phyloP scores from a whole-genome alignment of 768 basidiomycete species.

The Lentinula lateritia region DNA sequence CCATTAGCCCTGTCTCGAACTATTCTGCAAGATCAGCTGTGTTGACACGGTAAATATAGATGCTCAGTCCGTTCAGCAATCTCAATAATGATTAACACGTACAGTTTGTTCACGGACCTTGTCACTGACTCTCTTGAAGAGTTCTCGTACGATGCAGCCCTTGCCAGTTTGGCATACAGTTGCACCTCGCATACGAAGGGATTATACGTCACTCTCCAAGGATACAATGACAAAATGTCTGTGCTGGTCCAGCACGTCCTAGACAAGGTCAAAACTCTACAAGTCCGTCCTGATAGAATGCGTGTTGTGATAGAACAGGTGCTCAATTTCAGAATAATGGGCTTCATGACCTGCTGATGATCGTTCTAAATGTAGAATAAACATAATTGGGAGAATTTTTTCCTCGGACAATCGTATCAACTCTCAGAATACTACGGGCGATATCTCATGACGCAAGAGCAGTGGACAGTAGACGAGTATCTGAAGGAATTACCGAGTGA shows the following conservation, averaged over 20 bases:
- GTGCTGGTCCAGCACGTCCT: conserved; percentile 70
- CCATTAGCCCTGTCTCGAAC: conserved; percentile 49
- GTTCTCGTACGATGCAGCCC: conserved; percentile 86
- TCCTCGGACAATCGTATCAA: conserved; percentile 75
- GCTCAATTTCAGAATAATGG: neutral
- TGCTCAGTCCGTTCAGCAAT: neutral
- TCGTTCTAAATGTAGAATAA: conserved; percentile 42
- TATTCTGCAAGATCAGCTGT: conserved; percentile 65
- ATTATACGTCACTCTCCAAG: conserved; percentile 60
- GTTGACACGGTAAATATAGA: conserved; percentile 55
- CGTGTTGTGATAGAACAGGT: conserved; percentile 84
- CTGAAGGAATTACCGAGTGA: conserved; percentile 68
- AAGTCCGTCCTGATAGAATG: conserved; percentile 67
- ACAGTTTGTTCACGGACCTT: conserved; percentile 75
- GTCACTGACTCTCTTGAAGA: conserved; percentile 88
- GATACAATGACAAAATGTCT: conserved; percentile 90
- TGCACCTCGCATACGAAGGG: conserved; percentile 61
- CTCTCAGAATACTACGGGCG: conserved; percentile 73
- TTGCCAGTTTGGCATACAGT: conserved; percentile 81
- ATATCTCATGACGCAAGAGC: conserved; percentile 63
- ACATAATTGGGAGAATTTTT: conserved; percentile 82
- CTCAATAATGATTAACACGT: neutral
- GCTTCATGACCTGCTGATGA: neutral
- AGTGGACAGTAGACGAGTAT: conserved; percentile 77
- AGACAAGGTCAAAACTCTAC: conserved; percentile 57